Conservation (phyloP, 495 filamentous ascomycete species). For the Lophiotrema nucula region DNA sequence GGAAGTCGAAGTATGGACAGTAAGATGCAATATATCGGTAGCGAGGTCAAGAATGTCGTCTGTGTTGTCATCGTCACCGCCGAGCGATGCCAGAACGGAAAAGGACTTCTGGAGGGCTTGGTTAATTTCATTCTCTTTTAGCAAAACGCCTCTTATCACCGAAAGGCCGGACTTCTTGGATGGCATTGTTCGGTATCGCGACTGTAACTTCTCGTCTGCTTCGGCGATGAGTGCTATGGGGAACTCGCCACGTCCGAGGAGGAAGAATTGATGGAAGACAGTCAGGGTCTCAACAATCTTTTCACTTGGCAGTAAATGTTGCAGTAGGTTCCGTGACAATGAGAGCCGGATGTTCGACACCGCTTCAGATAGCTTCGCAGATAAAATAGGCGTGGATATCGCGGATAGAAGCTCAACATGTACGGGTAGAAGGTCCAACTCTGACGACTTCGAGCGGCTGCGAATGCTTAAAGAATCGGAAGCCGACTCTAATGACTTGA, state of each 20-base stretch:
- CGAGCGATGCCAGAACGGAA: constrained; percentile 70
- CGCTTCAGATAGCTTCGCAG: constrained; percentile 64
- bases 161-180: constrained; percentile 34
- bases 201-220: constrained; percentile 71
- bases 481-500: constrained; percentile 53
- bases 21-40: constrained; percentile 69
- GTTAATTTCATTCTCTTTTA: constrained; percentile 85
- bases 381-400: constrained; percentile 69
- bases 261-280: constrained; percentile 79
- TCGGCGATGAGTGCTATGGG: constrained; percentile 79
- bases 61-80: constrained; percentile 67
- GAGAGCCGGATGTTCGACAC: constrained; percentile 76
- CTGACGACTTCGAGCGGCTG: constrained; percentile 50
- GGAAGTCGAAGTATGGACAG: constrained; percentile 42
- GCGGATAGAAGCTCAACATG: constrained; percentile 73
- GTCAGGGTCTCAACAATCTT: constrained; percentile 74
- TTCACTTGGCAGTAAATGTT: constrained; percentile 71
- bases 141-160: constrained; percentile 55
- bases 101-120: constrained; percentile 72
- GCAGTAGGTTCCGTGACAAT: constrained; percentile 75
- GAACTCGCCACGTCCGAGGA: constrained; percentile 87
- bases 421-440: constrained; percentile 63
- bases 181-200: constrained; percentile 44
- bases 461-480: constrained; percentile 33
- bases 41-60: constrained; percentile 78